Base-by-base conservation (phyloP, 805 yeast species). In the Candida nitratophila region DNA sequence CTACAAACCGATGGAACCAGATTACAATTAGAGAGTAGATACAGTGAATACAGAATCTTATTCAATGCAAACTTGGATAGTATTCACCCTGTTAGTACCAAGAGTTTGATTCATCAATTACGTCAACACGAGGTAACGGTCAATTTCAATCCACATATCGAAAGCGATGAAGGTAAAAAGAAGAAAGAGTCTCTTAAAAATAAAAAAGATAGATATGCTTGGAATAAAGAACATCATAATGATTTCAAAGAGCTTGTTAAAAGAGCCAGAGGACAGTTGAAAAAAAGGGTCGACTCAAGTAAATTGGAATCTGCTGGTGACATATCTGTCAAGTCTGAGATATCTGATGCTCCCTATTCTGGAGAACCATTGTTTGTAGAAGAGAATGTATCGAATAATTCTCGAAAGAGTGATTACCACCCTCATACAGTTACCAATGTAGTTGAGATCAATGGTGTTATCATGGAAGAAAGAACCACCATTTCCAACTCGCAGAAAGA, bases 51-150 rank as follows among this genome's bases (percentile, higher is more conserved):
- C 66, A 78, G 83, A 44, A 77, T 81, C 29, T 56, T 88, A 11
- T 84, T 82, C 79, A 90, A 90, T 56, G 81, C 96, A 12, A 88
- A 88, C 55, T 72, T 81, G 37, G 96, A 88, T 56, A 74, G 89
- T 6, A 65, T 74, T 31, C 70, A 68, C 27, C 96, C 96, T 0
- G 76, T 75, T 4, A 62, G 76, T 22, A 80, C 78, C 20, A 63
- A 67, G 33, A 74, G 76, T 5, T 60, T 90, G 40, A 67, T 76
- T 40, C 76, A 72, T 43, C 74, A 73, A 42, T 67, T 90, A 33
- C 59, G 64, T 20, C 77, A 79, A 53, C 85, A 95, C 95, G 96
- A 88, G 54, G 59, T 14, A 49, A 66, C 22, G 55, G 52, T 55
- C 52, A 54, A 37, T 6, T 46, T 21, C 16, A 50, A 42, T 26